Base-by-base conservation (phyloP, 805 yeast species). In the Yarrowia yakushimensis region DNA sequence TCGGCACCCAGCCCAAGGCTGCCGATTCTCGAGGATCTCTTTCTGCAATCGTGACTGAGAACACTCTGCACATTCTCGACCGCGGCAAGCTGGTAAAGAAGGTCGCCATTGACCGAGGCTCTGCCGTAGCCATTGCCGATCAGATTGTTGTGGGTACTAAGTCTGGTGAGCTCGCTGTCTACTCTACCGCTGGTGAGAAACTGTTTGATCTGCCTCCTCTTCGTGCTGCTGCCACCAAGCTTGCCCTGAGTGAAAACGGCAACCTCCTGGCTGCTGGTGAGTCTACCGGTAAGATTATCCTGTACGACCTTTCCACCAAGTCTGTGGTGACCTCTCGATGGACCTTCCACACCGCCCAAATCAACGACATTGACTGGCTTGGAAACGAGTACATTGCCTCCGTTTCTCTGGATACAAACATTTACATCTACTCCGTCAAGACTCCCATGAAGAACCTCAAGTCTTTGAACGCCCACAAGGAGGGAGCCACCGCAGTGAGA, bases 261-360 rank as follows among this genome's bases (percentile, higher is more conserved):
- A 73, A 78, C 63, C 81, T 76, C 65, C 78, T 87, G 17, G 98
- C 98, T 0, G 88, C 87, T 25, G 97, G 97, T 60, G 97, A 92
- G 69, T 79, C 80, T 5, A 79, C 87, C 60, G 99, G 99, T 33
- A 94, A 93, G 73, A 90, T 91, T 66, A 75, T 86, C n/a, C 78
- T 92, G 36, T 90, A 83, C 74, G 80, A 83, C 66, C 72, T 84
- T 7, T 72, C 72, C 2, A 85, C 84, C 39, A 81, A 77, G 57
- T 67, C 80, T 2, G 76, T 89, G 8, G 69, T 73, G 18, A 90
- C 98, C 2, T 84, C 96, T 0, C 83, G 97, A 71, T 94, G 99
- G 99, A 86, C 96, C 0, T 93, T 90, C 84, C 97, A 94, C 72
- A 88, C 92, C 1, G 86, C 96, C 63, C 85, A 82, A 62, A 87